Percentiles rank a stretch among this genome's conserved stretches.
Evolutionary conservation across 768 basidiomycete species (phyloP).

Genomic region (Naganishia vaughanmartiniae): DNA sequence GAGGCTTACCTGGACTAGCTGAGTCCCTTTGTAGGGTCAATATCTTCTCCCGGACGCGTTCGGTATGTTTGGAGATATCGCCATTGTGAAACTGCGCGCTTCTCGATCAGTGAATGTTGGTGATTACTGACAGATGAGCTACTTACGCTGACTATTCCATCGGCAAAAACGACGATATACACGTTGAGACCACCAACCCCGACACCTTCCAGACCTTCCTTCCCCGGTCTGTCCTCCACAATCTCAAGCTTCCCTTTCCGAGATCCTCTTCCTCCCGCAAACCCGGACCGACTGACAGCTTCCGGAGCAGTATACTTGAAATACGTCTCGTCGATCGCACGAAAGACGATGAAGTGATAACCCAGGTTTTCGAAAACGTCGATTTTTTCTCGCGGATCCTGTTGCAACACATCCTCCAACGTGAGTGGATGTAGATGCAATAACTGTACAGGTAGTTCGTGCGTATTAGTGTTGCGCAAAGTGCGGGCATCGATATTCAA

Average conservation of each 20-base stretch:
- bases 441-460: constrained; percentile 56
- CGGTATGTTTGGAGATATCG: constrained; percentile 80
- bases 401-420: constrained; percentile 85
- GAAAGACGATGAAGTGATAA: constrained; percentile 86
- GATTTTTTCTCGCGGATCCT: constrained; percentile 87
- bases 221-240: constrained; percentile 55
- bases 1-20: constrained; percentile 51
- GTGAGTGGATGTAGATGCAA: constrained; percentile 88
- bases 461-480: constrained; percentile 17
- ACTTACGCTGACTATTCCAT: constrained; percentile 65
- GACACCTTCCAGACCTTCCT: constrained; percentile 56
- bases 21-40: constrained; percentile 61
- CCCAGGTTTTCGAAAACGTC: constrained; percentile 82
- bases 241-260: constrained; percentile 52
- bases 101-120: neutral
- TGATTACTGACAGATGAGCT: neutral
- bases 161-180: constrained; percentile 84
- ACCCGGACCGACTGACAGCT: constrained; percentile 14
- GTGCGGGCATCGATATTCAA: neutral
- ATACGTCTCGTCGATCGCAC: constrained; percentile 66
- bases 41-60: constrained; percentile 71
- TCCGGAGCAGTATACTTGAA: constrained; percentile 52
- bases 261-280: constrained; percentile 32
- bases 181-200: constrained; percentile 73
- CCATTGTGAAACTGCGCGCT: constrained; percentile 78